These are phyloP conservation scores for Camellia granthamiana DNA, from an alignment of 148 eudicot species.

Conservation along the genomic window DNA sequence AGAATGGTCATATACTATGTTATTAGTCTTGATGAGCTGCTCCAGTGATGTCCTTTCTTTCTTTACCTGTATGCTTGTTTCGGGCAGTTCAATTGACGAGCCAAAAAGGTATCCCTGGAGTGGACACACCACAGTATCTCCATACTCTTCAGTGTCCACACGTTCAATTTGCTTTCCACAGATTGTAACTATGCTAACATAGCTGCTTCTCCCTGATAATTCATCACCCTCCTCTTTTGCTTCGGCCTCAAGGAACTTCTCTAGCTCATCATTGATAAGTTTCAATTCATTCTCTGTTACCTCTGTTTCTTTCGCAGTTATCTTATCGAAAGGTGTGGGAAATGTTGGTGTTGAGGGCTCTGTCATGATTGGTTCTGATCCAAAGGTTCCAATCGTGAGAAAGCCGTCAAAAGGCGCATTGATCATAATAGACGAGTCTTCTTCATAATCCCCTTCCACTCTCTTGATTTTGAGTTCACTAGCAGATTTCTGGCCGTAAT, in stretches of 20 bases:
- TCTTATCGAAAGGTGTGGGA: conserved; percentile 32
- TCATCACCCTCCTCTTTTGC: conserved; percentile 35
- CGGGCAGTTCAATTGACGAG: conserved; percentile 35
- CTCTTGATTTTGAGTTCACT: conserved; percentile 17
- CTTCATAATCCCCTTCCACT: conserved; percentile 23
- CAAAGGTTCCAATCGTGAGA: conserved; percentile 76
- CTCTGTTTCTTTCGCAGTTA: conserved; percentile 30
- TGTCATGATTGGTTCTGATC: conserved; percentile 39
- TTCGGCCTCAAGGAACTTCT: conserved; percentile 52
- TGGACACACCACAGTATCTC: conserved; percentile 36
- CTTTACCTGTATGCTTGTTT: conserved; percentile 27
- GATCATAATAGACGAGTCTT: conserved; percentile 23
- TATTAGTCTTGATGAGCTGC: conserved; percentile 38
- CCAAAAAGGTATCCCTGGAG: conserved; percentile 64
- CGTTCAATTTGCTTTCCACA: conserved; percentile 35
- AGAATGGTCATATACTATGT: conserved; percentile 16
- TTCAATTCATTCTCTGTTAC: conserved; percentile 50
- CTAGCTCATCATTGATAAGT: conserved; percentile 54
- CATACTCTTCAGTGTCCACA: conserved; percentile 23
- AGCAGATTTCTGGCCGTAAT: conserved; percentile 11
- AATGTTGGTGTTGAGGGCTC: conserved; percentile 63
- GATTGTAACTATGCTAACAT: conserved; percentile 43
- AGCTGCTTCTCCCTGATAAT: conserved; percentile 41
- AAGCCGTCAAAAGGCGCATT: conserved; percentile 49
- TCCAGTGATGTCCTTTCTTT: conserved; percentile 35